Evolutionary conservation across 2,329 filamentous ascomycete species (phyloP).

Genomic region (Fusarium tupiense): DNA sequence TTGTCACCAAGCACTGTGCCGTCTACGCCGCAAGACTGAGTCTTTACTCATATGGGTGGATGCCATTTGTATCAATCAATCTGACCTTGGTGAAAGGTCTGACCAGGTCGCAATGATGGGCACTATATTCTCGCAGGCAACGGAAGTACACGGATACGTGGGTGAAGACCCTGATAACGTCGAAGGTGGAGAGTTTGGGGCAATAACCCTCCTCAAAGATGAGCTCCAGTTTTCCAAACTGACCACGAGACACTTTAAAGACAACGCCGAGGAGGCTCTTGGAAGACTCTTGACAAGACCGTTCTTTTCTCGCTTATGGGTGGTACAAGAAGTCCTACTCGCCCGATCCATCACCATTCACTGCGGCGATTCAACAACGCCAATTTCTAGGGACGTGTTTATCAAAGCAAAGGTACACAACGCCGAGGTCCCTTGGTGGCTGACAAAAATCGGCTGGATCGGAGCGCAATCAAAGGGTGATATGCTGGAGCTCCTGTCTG

Average conservation of each 20-base stretch:
- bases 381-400: background rate
- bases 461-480: background rate
- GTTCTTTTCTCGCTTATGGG: slow-evolving; percentile 24
- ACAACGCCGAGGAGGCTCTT: background rate
- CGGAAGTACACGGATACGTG: slow-evolving; percentile 13
- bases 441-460: slow-evolving; percentile 1
- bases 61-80: slow-evolving; percentile 25
- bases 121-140: slow-evolving; percentile 13
- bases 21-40: background rate
- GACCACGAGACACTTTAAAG: background rate
- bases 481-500: slow-evolving; percentile 1
- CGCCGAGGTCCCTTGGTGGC: slow-evolving; percentile 7
- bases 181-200: background rate
- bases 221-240: background rate
- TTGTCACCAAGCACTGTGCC: slow-evolving; percentile 13
- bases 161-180: slow-evolving; percentile 3
- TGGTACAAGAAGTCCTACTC: slow-evolving; percentile 22
- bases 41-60: slow-evolving; percentile 19
- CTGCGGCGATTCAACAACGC: background rate
- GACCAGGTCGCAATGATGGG: slow-evolving; percentile 24
- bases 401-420: background rate
- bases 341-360: slow-evolving; percentile 7
- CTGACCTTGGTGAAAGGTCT: slow-evolving; percentile 15
- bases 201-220: background rate
- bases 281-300: slow-evolving; percentile 3